Base-by-base conservation (phyloP, 176 grass and related monocot species). In the Aegilops umbellulata region DNA sequence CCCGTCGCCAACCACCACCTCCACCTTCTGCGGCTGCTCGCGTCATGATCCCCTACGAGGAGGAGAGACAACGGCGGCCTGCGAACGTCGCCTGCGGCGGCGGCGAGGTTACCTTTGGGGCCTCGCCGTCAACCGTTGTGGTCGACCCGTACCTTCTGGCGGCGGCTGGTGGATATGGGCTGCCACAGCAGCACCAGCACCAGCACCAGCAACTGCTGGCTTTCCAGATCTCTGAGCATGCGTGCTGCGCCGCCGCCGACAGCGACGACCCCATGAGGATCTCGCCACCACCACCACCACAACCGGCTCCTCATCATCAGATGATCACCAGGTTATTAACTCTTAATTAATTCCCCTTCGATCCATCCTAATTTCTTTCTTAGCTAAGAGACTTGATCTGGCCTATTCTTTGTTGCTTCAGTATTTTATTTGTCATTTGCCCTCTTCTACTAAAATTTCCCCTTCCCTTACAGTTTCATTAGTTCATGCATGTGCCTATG, bases 301-400 rank as follows among this genome's bases (percentile, higher is more conserved):
- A 2, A 29, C 47, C 60, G 2, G 35, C 81, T 82, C 70, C 60
- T 87, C 89, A 83, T 62, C 85, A 90, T 87, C 85, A 87, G 47
- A 87, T 87, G 85, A 84, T 87, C 5, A 91, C 74, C 1, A 91
- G 89, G 89, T 91, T 53, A 69, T 38, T 26, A 20, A 15, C 1
- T 51, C 62, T 46, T 57, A 34, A 26, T 16, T 16, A 55, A 55
- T 36, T 7, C 36, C 1, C 51, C 34, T 26, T 65, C 5, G 3
- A 67, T 81, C 3, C 6, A 20, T 79, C 62, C 62, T 15, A 65
- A 24, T 20, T 20, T 69, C 17, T 30, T 58, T 73, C 42, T 13
- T 6, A 41, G 53, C 8, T 11, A 65, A 5, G 30, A 51, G 31
- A n/a, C 23, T 15, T 64, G 19, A 65, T 79, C 14, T 66, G 38